Percentiles rank a stretch among this genome's conserved stretches.
phyloP scores from a whole-genome alignment of 1,284 basidiomycete species.

The Fomitiporia mediterranea region DNA sequence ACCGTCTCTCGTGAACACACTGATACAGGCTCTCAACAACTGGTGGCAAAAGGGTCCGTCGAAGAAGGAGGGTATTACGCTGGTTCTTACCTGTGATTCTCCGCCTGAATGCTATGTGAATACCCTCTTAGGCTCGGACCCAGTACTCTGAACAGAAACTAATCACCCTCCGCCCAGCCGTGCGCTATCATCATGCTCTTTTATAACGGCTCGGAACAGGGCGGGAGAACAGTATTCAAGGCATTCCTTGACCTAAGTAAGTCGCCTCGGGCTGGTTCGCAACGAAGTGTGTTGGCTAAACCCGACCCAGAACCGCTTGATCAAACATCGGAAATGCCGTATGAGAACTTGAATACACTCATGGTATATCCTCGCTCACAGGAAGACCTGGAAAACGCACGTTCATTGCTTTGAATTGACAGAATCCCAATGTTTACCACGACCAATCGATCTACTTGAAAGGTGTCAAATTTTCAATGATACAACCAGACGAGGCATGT shows the following conservation, averaged over 20 bases:
- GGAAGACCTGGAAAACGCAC: no score
- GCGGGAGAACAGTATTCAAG: conserved; percentile 43
- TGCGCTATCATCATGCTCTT: conserved; percentile 34
- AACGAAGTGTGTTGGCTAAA: not conserved
- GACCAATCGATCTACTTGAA: conserved; percentile 22
- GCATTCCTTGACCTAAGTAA: conserved; percentile 24
- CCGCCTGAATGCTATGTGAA: conserved; percentile 26
- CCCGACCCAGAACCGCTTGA: conserved; percentile 9
- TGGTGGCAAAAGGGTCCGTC: conserved; percentile 29
- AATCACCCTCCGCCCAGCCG: conserved; percentile 30
- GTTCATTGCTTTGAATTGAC: not conserved
- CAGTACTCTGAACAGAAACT: not conserved
- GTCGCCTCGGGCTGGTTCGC: not conserved
- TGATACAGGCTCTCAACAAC: conserved; percentile 32
- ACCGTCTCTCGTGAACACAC: conserved; percentile 28
- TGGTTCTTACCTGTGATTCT: conserved; percentile 30
- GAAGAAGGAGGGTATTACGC: conserved; percentile 36
- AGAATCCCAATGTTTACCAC: conserved; percentile 2
- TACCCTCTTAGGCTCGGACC: conserved; percentile 20
- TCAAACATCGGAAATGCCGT: conserved; percentile 13
- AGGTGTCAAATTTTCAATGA: conserved; percentile 10
- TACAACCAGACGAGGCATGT: conserved; percentile 1
- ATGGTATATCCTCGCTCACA: conserved; percentile 3
- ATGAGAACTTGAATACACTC: conserved; percentile 13
- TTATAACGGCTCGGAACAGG: conserved; percentile 46